Percentiles rank a stretch among this genome's conserved stretches.
These are phyloP conservation scores for Hypoxylon sp. DNA, from an alignment of 2,329 filamentous ascomycete genomes.

Conservation along the genomic window DNA sequence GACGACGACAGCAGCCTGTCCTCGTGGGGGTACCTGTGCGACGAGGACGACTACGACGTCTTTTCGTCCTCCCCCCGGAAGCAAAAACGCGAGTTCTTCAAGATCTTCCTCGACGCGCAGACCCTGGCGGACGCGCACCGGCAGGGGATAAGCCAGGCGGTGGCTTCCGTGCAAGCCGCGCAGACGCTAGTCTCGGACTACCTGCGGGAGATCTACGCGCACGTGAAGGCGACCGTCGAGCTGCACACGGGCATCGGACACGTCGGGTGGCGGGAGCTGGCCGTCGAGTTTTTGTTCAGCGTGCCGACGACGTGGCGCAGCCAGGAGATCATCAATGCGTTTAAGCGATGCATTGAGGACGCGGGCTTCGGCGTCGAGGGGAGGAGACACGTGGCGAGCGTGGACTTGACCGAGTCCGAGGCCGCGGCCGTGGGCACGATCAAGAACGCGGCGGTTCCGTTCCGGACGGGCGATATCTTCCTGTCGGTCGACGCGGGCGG, in stretches of 20 bases:
- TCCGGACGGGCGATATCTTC: slow-evolving; percentile 55
- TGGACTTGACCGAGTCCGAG: slow-evolving; percentile 62
- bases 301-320: slow-evolving; percentile 68
- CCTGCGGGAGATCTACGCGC: slow-evolving; percentile 60
- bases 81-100: slow-evolving; percentile 63
- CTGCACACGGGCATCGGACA: slow-evolving; percentile 54
- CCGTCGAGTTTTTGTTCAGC: slow-evolving; percentile 66
- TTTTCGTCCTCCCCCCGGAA: slow-evolving; percentile 46
- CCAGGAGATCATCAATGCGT: slow-evolving; percentile 62
- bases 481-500: slow-evolving; percentile 60
- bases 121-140: slow-evolving; percentile 57
- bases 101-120: slow-evolving; percentile 64
- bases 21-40: slow-evolving; percentile 66
- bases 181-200: slow-evolving; percentile 63
- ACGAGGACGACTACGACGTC: slow-evolving; percentile 58
- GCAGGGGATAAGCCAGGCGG: slow-evolving; percentile 58
- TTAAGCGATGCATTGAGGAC: slow-evolving; percentile 59
- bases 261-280: slow-evolving; percentile 57
- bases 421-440: slow-evolving; percentile 61
- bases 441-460: slow-evolving; percentile 56
- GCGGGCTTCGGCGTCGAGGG: slow-evolving; percentile 63
- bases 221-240: slow-evolving; percentile 60
- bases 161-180: slow-evolving; percentile 56
- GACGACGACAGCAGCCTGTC: slow-evolving; percentile 55
- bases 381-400: slow-evolving; percentile 52